Evolutionary conservation across 2,329 filamentous ascomycete genomes (phyloP).

Genomic region (Alternaria consortialis): DNA sequence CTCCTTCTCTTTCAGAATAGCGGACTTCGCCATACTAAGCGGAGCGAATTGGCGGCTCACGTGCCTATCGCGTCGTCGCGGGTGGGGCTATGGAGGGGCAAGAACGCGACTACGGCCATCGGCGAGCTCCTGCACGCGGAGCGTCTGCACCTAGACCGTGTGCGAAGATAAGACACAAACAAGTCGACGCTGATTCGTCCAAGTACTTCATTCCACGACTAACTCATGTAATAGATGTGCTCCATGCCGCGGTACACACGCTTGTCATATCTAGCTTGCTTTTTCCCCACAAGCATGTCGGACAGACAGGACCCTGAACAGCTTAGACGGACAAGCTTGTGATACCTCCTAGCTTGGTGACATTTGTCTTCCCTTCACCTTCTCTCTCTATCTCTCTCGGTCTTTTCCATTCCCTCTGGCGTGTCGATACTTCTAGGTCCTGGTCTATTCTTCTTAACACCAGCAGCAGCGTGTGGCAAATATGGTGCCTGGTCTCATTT

Average conservation of each 20-base stretch:
- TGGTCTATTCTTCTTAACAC: background rate
- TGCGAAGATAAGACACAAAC: slow-evolving; percentile 27
- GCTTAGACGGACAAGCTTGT: slow-evolving; percentile 3
- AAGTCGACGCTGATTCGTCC: slow-evolving; percentile 25
- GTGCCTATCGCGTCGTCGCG: slow-evolving; percentile 6
- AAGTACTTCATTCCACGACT: slow-evolving; percentile 4
- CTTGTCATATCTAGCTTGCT: slow-evolving; percentile 22
- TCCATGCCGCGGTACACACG: slow-evolving; percentile 12
- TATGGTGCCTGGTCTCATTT: slow-evolving; percentile 68
- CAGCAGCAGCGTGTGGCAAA: slow-evolving; percentile 12
- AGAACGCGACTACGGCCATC: slow-evolving; percentile 29
- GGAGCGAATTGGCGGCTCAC: slow-evolving; percentile 10
- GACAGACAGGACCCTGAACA: slow-evolving; percentile 5
- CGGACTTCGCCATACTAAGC: slow-evolving; percentile 12
- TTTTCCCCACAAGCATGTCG: slow-evolving; percentile 24
- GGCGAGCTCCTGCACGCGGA: slow-evolving; percentile 39
- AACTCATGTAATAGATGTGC: slow-evolving; percentile 5
- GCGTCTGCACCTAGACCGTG: slow-evolving; percentile 17
- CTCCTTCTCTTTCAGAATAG: background rate
- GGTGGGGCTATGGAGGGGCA: slow-evolving; percentile 22
- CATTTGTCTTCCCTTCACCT: background rate
- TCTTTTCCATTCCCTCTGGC: background rate
- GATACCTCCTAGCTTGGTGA: background rate
- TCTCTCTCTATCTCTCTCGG: background rate
- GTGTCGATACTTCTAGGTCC: slow-evolving; percentile 1